These are phyloP conservation scores for Nakazawaea molendinolei DNA, from an alignment of 805 yeast species.

Conservation along the genomic window DNA sequence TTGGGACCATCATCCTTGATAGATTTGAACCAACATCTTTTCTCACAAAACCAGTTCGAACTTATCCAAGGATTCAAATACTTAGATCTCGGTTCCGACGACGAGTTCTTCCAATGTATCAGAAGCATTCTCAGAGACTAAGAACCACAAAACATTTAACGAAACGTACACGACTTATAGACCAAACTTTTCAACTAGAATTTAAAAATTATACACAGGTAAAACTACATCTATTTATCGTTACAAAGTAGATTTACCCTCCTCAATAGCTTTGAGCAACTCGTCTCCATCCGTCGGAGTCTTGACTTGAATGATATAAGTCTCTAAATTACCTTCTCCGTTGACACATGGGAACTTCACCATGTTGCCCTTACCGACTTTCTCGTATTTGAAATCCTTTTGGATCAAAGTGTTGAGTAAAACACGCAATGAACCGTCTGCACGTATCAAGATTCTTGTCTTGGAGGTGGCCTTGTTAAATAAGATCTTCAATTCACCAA, in stretches of 20 bases:
- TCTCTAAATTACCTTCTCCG: conserved; percentile 49
- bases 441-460: conserved; percentile 69
- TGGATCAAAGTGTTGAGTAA: conserved; percentile 61
- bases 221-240: no score
- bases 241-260: conserved; percentile 7
- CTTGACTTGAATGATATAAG: conserved; percentile 72
- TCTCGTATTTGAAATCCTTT: conserved; percentile 51
- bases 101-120: conserved; percentile 38
- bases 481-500: conserved; percentile 77
- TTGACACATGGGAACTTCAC: conserved; percentile 63
- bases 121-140: conserved; percentile 29
- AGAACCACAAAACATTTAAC: conserved; percentile 1
- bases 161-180: not conserved
- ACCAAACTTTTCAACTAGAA: no score
- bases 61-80: conserved; percentile 22
- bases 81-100: conserved; percentile 42
- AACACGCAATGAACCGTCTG: conserved; percentile 83
- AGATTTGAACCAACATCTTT: conserved; percentile 17
- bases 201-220: no score
- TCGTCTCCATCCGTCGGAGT: conserved; percentile 61
- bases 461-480: conserved; percentile 54
- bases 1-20: conserved; percentile 30
- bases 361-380: conserved; percentile 57
- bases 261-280: conserved; percentile 28
- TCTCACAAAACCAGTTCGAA: not conserved